Conservation (phyloP, 306 rosid species). For the Sicyos edulis region DNA sequence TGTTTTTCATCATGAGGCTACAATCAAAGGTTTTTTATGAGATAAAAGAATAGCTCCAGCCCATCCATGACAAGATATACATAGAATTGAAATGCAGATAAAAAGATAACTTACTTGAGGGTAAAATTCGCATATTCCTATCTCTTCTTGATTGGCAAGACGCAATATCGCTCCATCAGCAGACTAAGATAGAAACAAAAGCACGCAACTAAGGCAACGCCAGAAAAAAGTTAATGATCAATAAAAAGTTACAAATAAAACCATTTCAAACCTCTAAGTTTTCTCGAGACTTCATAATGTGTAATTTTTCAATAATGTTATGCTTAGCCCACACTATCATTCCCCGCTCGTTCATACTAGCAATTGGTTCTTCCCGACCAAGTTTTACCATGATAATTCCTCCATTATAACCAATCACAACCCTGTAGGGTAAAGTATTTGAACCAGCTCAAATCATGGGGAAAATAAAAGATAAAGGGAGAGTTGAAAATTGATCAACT, state of each 20-base stretch:
- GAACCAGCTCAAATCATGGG: not conserved
- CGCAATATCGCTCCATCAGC: conserved; percentile 95
- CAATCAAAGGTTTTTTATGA: not conserved
- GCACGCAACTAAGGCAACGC: not conserved
- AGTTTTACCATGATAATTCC: conserved; percentile 99
- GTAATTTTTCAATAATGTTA: conserved; percentile 90
- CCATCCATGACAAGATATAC: not conserved
- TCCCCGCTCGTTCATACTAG: conserved; percentile 97
- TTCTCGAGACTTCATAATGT: conserved; percentile 87
- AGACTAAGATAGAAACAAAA: conserved; percentile 43
- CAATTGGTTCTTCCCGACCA: conserved; percentile 98
- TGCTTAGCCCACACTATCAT: conserved; percentile 98
- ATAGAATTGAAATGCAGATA: conserved; percentile 24
- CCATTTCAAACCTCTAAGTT: conserved; percentile 64
- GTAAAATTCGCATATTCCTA: conserved; percentile 98
- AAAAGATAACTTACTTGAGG: conserved; percentile 61
- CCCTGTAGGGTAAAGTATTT: conserved; percentile 40
- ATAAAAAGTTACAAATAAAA: not conserved
- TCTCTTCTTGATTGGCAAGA: conserved; percentile 88
- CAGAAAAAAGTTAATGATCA: not conserved
- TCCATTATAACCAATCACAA: conserved; percentile 96
- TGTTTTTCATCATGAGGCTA: no score
- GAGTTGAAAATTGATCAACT: conserved; percentile 23
- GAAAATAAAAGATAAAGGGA: not conserved
- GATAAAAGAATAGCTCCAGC: not conserved